Evolutionary conservation across 768 basidiomycete genomes (phyloP), one percentile per base, ranked within the genome.

Genomic region (Pleurotus platypus): DNA sequence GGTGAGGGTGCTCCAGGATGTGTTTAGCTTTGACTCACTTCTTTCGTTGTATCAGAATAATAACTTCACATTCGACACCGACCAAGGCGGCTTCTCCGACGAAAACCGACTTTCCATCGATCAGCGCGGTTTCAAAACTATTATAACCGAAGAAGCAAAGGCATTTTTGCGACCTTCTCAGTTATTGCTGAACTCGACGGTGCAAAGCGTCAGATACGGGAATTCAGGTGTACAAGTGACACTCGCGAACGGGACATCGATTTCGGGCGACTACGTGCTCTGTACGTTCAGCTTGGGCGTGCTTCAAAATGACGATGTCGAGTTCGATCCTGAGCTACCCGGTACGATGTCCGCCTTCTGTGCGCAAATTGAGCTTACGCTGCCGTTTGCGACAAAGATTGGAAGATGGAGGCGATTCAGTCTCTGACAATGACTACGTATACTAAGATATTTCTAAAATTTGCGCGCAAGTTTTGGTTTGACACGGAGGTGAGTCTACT

Each of bases 231-330:
- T 84, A 13, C 69, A 66, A 1, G 78, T 89, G 30, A 72, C 72
- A 13, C 70, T 85, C 26, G 60, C 67, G 1, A 69, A 76, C 56
- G 83, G 82, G 1, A 59, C 68, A 30, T 69, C 42, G 1, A 62
- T 87, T 20, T 70, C 67, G 12, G 84, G 78, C 12, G 79, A 86
- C 51, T 83, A 85, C 64, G 84, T 80, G 2, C 64, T 89, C 26
- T 82, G 80, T 60, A 89, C 87, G 0, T 89, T 89, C 69, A 87
- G 86, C 59, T 65, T 86, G 1, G 87, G 87, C 0, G 87, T 89
- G 5, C 70, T 89, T 55, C 87, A 89, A 69, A 74, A 85, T 56
- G 70, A 77, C 27, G 85, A 87, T 58, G 80, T 89, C 4, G 57
- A 51, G 2, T 89, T 86, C 60, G 63, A 76, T 42, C 87, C 87